Evolutionary conservation across 2,329 filamentous ascomycete species (phyloP).

Genomic region (Paramyrothecium sp.): DNA sequence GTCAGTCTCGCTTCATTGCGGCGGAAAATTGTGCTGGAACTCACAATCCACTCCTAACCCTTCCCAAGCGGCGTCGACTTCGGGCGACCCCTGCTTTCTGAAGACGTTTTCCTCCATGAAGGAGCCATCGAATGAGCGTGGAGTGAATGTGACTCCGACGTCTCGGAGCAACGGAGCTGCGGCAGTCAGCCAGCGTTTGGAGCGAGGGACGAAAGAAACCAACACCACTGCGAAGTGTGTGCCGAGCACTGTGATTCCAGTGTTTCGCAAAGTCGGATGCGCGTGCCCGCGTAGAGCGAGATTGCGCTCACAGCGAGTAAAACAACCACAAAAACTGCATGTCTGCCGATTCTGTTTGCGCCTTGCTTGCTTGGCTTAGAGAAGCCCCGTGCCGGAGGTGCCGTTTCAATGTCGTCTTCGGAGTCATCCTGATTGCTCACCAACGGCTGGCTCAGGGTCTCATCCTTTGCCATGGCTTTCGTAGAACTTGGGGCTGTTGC

Average conservation of each 20-base stretch:
- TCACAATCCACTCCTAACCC: conserved; percentile 42
- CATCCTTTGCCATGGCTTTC: not conserved
- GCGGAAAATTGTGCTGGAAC: conserved; percentile 5
- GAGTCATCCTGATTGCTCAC: conserved; percentile 3
- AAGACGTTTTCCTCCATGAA: conserved; percentile 55
- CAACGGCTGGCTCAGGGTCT: conserved; percentile 4
- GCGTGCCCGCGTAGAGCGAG: conserved; percentile 8
- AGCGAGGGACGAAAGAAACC: conserved; percentile 8
- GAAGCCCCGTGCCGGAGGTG: not conserved
- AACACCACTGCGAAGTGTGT: conserved; percentile 37
- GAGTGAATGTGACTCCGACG: conserved; percentile 27
- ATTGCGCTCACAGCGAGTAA: conserved; percentile 1
- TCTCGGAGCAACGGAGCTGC: conserved; percentile 32
- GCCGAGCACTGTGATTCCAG: conserved; percentile 18
- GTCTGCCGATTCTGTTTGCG: not conserved
- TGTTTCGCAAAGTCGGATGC: not conserved
- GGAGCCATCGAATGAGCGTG: conserved; percentile 51
- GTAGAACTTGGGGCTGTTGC: not conserved
- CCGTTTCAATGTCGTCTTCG: conserved; percentile 6
- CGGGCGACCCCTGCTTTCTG: conserved; percentile 45
- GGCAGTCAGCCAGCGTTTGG: not conserved
- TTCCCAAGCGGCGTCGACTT: conserved; percentile 58
- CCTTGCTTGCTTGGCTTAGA: not conserved
- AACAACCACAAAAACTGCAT: not conserved
- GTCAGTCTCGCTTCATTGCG: not conserved